A percentile compares a stretch with the other conserved stretches of the same genome.
These are phyloP conservation scores for Oenanthe sinensis DNA, from an alignment of 129 eudicot species.

Conservation along the genomic window DNA sequence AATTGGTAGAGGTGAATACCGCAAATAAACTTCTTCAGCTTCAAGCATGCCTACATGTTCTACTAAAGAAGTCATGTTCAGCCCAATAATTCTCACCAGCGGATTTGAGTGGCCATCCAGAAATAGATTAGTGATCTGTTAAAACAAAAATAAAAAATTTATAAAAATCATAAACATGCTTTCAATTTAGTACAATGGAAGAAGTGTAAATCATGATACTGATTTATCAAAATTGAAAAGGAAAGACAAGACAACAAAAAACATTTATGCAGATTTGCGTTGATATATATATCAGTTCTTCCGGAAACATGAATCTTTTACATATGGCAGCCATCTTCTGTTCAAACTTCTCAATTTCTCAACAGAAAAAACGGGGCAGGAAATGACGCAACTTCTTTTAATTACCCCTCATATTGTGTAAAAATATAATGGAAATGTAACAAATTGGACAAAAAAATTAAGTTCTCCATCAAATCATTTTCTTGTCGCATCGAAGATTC, in stretches of 20 bases:
- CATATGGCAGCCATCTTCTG: neutral
- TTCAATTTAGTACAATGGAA: neutral
- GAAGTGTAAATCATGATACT: neutral
- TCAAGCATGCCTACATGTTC: slow-evolving; percentile 21
- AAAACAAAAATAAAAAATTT: neutral
- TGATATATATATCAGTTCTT: neutral
- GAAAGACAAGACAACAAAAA: neutral
- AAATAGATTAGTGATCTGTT: slow-evolving; percentile 32
- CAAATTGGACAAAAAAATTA: neutral
- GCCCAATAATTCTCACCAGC: slow-evolving; percentile 29
- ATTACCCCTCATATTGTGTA: neutral
- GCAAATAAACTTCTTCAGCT: slow-evolving; percentile 21
- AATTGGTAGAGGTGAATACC: slow-evolving; percentile 28
- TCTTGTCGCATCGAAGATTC: neutral
- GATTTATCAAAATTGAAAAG: neutral
- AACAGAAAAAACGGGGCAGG: neutral
- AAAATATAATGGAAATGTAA: neutral
- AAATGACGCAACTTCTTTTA: no score
- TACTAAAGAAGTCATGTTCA: slow-evolving; percentile 16
- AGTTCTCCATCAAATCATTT: neutral
- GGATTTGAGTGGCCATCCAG: slow-evolving; percentile 33
- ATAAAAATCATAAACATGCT: neutral
- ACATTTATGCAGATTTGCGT: neutral
- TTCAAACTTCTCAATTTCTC: neutral
- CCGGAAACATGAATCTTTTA: neutral